Evolutionary conservation across 2,329 filamentous ascomycete genomes (phyloP).

Genomic region (Tothia fuscella): DNA sequence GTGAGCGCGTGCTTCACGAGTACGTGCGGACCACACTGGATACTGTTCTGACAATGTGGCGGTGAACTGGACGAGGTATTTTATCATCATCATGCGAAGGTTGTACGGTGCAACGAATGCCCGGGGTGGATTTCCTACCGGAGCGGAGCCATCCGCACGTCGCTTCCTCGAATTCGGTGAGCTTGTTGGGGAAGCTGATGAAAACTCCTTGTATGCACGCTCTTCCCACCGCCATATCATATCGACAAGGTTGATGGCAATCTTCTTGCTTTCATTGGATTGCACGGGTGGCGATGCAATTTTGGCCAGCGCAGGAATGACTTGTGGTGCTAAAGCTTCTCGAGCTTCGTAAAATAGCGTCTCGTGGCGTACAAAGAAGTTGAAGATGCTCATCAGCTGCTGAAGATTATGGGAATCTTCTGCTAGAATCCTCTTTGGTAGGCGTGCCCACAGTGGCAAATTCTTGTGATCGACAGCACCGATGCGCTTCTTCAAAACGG

Average conservation of each 20-base stretch:
- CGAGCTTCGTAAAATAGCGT: conserved; percentile 90
- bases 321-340: conserved; percentile 79
- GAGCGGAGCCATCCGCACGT: conserved; percentile 52
- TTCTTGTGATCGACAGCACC: conserved; percentile 57
- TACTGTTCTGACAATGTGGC: conserved; percentile 80
- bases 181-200: conserved; percentile 37
- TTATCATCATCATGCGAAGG: conserved; percentile 70
- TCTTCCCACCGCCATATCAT: conserved; percentile 92
- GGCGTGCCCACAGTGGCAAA: conserved; percentile 73
- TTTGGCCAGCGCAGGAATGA: conserved; percentile 80
- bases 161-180: conserved; percentile 67
- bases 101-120: conserved; percentile 33
- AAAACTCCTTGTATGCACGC: conserved; percentile 57
- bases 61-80: conserved; percentile 93
- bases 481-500: conserved; percentile 78
- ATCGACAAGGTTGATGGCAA: conserved; percentile 81
- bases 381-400: conserved; percentile 94
- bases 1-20: conserved; percentile 38
- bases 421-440: conserved; percentile 77
- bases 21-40: conserved; percentile 57
- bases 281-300: conserved; percentile 73
- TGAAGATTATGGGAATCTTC: conserved; percentile 93
- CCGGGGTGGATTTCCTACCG: conserved; percentile 12
- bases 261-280: conserved; percentile 81
- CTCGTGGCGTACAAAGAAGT: conserved; percentile 86